Base-by-base conservation (phyloP, 805 yeast species). In the Peterozyma toletana region DNA sequence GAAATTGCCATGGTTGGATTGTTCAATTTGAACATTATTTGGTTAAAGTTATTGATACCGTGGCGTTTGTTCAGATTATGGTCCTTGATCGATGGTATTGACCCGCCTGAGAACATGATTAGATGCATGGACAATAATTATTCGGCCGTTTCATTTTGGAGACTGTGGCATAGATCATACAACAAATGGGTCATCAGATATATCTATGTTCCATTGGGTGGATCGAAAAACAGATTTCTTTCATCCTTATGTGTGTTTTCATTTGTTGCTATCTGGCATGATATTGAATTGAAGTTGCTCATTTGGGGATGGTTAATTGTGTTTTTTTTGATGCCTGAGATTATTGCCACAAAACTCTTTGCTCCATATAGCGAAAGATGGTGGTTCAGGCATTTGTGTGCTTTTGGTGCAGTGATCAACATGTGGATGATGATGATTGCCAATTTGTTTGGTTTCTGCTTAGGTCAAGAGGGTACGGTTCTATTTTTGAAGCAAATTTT, bases 391-490 rank as follows among this genome's bases (percentile, higher is more conserved):
- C 86, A 83, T 57, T 55, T 82, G 11, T 86, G 96, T 63, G 96
- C 89, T 0, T 51, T 78, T 5, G 99, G 99, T 3, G 96, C 91
- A 3, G 95, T 90, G 29, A 56, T 73, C 17, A 93, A 93, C 60
- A 83, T 93, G 45, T 91, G 96, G 96, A 75, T 91, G 83, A 91
- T 93, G 99, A 89, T 93, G 89, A 74, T 89, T 50, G 98, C 98
- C 13, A 93, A 93, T 55, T 64, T 95, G 42, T 88, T 85, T 56
- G 99, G 99, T 0, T 93, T 93, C 62, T 93, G 97, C 54, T 71
- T 93, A 31, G 98, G 97, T 9, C 70, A 80, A 29, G 96, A 88
- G 47, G 99, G 99, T 1, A 80, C 90, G 27, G 51, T 71, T 27
- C 67, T 72, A 36, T 70, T 91, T 50, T 64, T 91, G 17, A 56